A percentile compares a stretch with the other conserved stretches of the same genome.
Evolutionary conservation across 257 asterid species (phyloP).

Genomic region (Fraxinus excelsior): DNA sequence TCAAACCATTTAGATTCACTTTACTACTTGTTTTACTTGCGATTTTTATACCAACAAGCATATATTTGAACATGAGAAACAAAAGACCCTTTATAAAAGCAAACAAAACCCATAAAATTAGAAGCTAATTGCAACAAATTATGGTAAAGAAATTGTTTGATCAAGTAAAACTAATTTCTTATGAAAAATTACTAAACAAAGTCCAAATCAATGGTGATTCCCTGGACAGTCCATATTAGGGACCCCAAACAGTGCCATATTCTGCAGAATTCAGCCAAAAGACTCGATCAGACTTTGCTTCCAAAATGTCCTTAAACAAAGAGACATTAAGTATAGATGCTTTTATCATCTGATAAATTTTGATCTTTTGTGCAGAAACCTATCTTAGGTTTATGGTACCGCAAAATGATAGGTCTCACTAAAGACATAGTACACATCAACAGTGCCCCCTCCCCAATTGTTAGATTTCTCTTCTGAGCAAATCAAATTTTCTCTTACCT

Average conservation of each 20-base stretch:
- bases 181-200: not conserved
- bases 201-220: not conserved
- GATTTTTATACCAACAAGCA: too few species aligned
- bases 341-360: not conserved
- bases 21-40: too few species aligned
- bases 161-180: not conserved
- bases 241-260: conserved; percentile 18
- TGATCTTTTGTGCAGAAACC: conserved; percentile 10
- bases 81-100: not conserved
- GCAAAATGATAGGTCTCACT: conserved; percentile 29
- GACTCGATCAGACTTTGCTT: conserved; percentile 15
- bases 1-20: too few species aligned
- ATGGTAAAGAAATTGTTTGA: not conserved
- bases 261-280: conserved; percentile 21
- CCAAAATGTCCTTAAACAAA: conserved; percentile 27
- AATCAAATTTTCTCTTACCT: conserved; percentile 7
- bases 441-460: conserved; percentile 23
- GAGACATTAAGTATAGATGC: conserved; percentile 33
- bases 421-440: conserved; percentile 20
- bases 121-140: not conserved
- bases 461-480: conserved; percentile 1
- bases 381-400: conserved; percentile 33
- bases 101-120: not conserved
- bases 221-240: not conserved
- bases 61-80: not conserved